These are phyloP conservation scores for Discostella pseudostelligera DNA, from an alignment of 108 stramenopile genomes.

Conservation along the genomic window DNA sequence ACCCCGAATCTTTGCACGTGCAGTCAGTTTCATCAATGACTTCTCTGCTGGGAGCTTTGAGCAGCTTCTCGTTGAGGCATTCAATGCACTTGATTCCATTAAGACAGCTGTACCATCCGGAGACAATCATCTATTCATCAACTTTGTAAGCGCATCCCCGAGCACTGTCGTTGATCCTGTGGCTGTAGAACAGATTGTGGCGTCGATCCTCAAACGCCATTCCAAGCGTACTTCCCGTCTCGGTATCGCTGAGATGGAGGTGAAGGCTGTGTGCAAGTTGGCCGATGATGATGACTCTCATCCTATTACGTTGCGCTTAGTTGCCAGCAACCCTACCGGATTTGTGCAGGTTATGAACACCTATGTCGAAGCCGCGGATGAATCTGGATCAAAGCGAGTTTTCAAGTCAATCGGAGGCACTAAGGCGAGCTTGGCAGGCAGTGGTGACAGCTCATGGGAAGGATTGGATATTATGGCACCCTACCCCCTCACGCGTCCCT, in stretches of 20 bases:
- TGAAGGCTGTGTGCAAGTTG: slow-evolving; percentile 85
- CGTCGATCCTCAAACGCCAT: slow-evolving; percentile 84
- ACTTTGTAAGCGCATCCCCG: slow-evolving; percentile 84
- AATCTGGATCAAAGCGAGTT: slow-evolving; percentile 57
- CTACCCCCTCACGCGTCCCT: slow-evolving; percentile 90
- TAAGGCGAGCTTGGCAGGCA: slow-evolving; percentile 76
- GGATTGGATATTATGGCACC: slow-evolving; percentile 79
- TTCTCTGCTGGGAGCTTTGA: slow-evolving; percentile 81
- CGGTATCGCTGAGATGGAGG: slow-evolving; percentile 93
- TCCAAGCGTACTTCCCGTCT: slow-evolving; percentile 76
- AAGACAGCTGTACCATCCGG: slow-evolving; percentile 50
- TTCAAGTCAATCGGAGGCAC: slow-evolving; percentile 90
- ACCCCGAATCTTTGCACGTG: slow-evolving; percentile 80
- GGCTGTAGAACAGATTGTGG: slow-evolving; percentile 83
- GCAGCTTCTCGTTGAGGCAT: slow-evolving; percentile 90
- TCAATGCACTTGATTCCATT: slow-evolving; percentile 86
- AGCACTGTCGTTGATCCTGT: slow-evolving; percentile 85
- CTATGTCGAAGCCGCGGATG: slow-evolving; percentile 92
- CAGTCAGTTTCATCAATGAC: slow-evolving; percentile 77
- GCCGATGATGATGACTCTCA: slow-evolving; percentile 65
- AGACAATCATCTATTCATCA: slow-evolving; percentile 97
- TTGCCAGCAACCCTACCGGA: slow-evolving; percentile 96
- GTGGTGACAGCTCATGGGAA: slow-evolving; percentile 90
- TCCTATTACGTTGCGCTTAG: slow-evolving; percentile 89
- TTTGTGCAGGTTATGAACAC: slow-evolving; percentile 94